phyloP scores from a whole-genome alignment of 257 asterid genomes.

The Penstemon newberryi region DNA sequence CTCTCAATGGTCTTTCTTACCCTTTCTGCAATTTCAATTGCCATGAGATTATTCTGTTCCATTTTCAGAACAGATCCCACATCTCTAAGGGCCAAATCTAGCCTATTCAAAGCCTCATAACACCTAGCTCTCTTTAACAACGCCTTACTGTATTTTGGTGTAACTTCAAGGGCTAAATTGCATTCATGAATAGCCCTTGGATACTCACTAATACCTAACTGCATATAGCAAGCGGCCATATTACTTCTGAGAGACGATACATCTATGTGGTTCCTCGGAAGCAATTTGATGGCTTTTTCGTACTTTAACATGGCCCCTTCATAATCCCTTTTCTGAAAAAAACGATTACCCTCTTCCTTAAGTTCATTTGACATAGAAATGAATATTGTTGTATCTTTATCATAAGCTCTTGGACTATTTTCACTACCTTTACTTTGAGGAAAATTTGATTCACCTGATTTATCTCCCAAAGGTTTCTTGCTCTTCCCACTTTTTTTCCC shows the following conservation, averaged over 20 bases:
- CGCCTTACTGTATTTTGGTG: constrained; percentile 83
- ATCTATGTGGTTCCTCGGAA: constrained; percentile 77
- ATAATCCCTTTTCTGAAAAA: constrained; percentile 69
- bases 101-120: constrained; percentile 77
- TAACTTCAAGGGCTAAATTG: constrained; percentile 83
- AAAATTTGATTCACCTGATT: constrained; percentile 41
- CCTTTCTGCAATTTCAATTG: constrained; percentile 67
- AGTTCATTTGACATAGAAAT: constrained; percentile 64
- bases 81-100: constrained; percentile 73
- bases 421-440: constrained; percentile 29
- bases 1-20: constrained; percentile 48
- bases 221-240: constrained; percentile 88
- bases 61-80: constrained; percentile 55
- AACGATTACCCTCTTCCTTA: constrained; percentile 70
- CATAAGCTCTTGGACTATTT: constrained; percentile 45
- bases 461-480: constrained; percentile 43
- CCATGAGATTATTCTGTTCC: constrained; percentile 85
- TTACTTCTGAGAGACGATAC: constrained; percentile 75
- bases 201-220: constrained; percentile 71
- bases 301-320: constrained; percentile 77
- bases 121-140: constrained; percentile 87
- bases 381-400: constrained; percentile 63
- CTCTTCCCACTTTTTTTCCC: constrained; percentile 52
- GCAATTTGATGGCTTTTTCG: constrained; percentile 76
- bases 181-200: constrained; percentile 85